Percentiles rank a stretch among this genome's conserved stretches.
phyloP scores from a whole-genome alignment of 345 rosid genomes.

The Linum lewisii region DNA sequence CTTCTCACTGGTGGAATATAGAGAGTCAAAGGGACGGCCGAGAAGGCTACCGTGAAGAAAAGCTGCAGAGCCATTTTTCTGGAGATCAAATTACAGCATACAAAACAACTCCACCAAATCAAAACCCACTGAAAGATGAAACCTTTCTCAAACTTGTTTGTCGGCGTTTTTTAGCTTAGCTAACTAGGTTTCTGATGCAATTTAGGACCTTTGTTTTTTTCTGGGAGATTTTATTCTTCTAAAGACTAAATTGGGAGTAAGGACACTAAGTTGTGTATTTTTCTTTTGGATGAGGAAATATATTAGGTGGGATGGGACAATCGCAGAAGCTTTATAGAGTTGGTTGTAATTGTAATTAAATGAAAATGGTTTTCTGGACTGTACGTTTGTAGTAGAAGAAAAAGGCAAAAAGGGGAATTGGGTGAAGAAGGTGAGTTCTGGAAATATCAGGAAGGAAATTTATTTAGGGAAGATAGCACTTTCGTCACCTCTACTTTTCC shows the following conservation, averaged over 20 bases:
- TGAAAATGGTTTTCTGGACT: not conserved
- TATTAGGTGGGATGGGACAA: no score
- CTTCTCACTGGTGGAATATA: slow-evolving; percentile 79
- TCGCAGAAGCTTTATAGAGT: not conserved
- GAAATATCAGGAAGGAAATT: not conserved
- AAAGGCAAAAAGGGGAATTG: not conserved
- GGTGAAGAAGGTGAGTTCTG: not conserved
- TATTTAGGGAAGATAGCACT: no score
- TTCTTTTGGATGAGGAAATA: no score
- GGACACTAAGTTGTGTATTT: no score
- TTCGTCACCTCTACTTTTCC: no score
- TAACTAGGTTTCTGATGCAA: no score
- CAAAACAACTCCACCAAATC: no score
- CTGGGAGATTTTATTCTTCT: no score
- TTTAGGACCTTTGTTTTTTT: no score
- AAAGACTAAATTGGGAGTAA: no score
- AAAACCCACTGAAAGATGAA: not conserved
- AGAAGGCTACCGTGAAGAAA: slow-evolving; percentile 77
- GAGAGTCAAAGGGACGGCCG: slow-evolving; percentile 78
- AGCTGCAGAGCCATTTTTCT: slow-evolving; percentile 42
- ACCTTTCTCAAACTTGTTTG: not conserved
- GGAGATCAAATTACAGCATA: not conserved
- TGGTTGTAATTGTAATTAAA: not conserved
- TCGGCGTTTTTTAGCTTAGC: no score
- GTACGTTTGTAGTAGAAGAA: not conserved